Percentiles rank a stretch among this genome's conserved stretches.
Conservation (phyloP, 75 land plant genomes). For the Picea glauca region DNA sequence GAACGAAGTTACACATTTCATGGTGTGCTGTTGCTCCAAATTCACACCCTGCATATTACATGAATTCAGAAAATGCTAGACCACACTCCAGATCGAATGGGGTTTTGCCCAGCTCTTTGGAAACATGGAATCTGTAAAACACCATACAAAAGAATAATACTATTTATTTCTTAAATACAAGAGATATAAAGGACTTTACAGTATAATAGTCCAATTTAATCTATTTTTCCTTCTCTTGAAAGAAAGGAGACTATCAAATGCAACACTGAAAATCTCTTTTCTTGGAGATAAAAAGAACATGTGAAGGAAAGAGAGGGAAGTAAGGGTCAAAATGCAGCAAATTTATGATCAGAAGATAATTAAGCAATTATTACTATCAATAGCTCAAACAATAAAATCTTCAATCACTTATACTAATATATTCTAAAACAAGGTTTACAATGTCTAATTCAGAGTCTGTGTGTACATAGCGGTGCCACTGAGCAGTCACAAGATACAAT, state of each 20-base stretch:
- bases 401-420: background rate
- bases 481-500: background rate
- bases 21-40: background rate
- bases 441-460: background rate
- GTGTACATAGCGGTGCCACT: background rate
- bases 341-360: background rate
- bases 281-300: background rate
- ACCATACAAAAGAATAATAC: background rate
- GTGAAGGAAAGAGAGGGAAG: background rate
- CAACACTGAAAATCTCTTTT: background rate
- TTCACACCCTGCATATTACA: background rate
- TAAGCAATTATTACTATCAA: background rate
- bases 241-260: background rate
- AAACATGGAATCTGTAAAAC: background rate
- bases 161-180: background rate
- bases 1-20: background rate
- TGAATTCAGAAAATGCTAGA: background rate
- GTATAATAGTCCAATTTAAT: background rate
- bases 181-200: background rate
- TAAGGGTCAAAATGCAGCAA: background rate
- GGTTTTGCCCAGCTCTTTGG: background rate
- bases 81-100: background rate
- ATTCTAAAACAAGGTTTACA: background rate
- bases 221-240: background rate
- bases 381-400: background rate